phyloP scores from a whole-genome alignment of 2,329 filamentous ascomycete species.

The Thielaviopsis musarum region DNA sequence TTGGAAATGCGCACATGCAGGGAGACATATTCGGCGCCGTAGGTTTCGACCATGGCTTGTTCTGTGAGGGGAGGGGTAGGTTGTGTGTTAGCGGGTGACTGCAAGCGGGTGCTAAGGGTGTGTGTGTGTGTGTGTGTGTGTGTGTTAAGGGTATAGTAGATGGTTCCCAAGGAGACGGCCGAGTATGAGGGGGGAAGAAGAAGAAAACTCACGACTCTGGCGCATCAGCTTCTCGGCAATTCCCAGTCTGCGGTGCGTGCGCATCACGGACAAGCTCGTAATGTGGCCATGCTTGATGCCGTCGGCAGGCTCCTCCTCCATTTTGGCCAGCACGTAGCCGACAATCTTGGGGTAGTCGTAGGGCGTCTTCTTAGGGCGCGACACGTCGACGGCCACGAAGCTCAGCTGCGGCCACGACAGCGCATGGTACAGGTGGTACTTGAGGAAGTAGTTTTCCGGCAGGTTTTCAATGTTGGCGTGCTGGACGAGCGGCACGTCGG shows the following conservation, averaged over 20 bases:
- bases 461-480: slow-evolving; percentile 98
- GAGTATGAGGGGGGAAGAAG: too few species aligned
- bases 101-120: too few species aligned
- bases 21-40: slow-evolving; percentile 79
- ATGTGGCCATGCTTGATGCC: slow-evolving; percentile 91
- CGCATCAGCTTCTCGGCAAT: slow-evolving; percentile 97
- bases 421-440: slow-evolving; percentile 99
- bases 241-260: slow-evolving; percentile 77
- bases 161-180: background rate
- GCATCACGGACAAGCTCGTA: slow-evolving; percentile 87
- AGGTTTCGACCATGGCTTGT: slow-evolving; percentile 92
- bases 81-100: background rate
- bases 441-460: slow-evolving; percentile 98
- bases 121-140: too few species aligned
- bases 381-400: slow-evolving; percentile 89
- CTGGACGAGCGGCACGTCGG: slow-evolving; percentile 82
- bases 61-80: slow-evolving; percentile 32
- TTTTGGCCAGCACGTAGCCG: slow-evolving; percentile 97
- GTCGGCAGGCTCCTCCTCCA: slow-evolving; percentile 93
- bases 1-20: slow-evolving; percentile 94
- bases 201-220: slow-evolving; percentile 61
- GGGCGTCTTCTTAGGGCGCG: slow-evolving; percentile 56
- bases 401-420: slow-evolving; percentile 95
- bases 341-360: slow-evolving; percentile 95
- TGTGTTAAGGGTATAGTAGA: background rate